phyloP scores from a whole-genome alignment of 1,284 basidiomycete species.

The Cryptococcus neoformans region DNA sequence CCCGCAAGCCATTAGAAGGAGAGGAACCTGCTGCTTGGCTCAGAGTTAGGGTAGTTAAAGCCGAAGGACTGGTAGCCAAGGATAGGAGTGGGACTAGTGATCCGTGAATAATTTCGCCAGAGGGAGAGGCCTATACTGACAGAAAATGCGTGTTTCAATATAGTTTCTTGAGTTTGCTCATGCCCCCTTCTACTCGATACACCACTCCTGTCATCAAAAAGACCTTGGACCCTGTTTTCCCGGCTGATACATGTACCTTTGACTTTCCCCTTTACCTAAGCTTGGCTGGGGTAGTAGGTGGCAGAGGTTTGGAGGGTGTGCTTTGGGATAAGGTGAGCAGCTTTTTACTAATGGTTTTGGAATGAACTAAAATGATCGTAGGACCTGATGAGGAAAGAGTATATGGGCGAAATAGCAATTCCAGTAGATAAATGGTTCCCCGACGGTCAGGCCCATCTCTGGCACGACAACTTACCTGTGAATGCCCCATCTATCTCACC shows the following conservation, averaged over 20 bases:
- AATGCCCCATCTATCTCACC: slow-evolving; percentile 4
- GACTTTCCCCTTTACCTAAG: slow-evolving; percentile 78
- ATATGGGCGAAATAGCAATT: slow-evolving; percentile 82
- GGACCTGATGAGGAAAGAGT: slow-evolving; percentile 75
- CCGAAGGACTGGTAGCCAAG: slow-evolving; percentile 51
- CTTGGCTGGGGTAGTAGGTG: slow-evolving; percentile 67
- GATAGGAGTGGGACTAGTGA: slow-evolving; percentile 52
- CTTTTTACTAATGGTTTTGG: slow-evolving; percentile 3
- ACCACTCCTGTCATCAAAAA: slow-evolving; percentile 78
- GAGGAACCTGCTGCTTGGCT: slow-evolving; percentile 48
- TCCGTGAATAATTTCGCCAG: slow-evolving; percentile 36
- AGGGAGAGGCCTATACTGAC: slow-evolving; percentile 2
- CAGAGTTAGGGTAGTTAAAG: slow-evolving; percentile 50
- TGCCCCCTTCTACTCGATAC: slow-evolving; percentile 61
- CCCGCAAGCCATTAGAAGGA: slow-evolving; percentile 42
- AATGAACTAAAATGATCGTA: slow-evolving; percentile 16
- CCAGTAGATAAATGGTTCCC: slow-evolving; percentile 77
- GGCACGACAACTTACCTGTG: slow-evolving; percentile 40
- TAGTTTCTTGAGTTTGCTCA: slow-evolving; percentile 69
- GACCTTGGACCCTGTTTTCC: slow-evolving; percentile 71
- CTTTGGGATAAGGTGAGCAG: slow-evolving; percentile 84
- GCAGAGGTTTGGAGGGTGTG: slow-evolving; percentile 68
- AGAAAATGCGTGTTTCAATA: neutral
- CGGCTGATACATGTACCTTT: slow-evolving; percentile 72
- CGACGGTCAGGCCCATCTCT: slow-evolving; percentile 47